Percentiles rank a stretch among this genome's conserved stretches.
phyloP scores from a whole-genome alignment of 495 filamentous ascomycete genomes.

The Penicillium lagena region DNA sequence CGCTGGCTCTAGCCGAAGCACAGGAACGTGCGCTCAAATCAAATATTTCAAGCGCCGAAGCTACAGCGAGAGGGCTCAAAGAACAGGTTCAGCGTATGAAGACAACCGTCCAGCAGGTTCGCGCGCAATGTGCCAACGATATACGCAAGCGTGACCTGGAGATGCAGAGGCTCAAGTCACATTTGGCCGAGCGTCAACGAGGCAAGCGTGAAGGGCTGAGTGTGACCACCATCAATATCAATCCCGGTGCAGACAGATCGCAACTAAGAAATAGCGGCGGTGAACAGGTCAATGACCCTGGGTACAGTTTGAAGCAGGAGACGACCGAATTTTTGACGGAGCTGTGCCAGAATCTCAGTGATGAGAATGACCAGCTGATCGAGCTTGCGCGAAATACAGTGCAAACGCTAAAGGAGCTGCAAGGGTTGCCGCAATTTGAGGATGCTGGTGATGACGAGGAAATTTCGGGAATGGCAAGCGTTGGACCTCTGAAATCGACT shows the following conservation, averaged over 20 bases:
- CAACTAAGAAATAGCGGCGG: conserved; percentile 24
- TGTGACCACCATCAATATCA: conserved; percentile 46
- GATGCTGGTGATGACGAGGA: conserved; percentile 28
- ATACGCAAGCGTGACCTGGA: conserved; percentile 86
- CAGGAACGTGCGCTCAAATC: conserved; percentile 62
- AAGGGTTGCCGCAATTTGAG: conserved; percentile 57
- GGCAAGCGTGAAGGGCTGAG: conserved; percentile 43
- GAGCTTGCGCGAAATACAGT: conserved; percentile 65
- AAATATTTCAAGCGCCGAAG: conserved; percentile 66
- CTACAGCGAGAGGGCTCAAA: conserved; percentile 58
- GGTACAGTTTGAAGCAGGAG: conserved; percentile 73
- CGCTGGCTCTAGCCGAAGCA: conserved; percentile 66
- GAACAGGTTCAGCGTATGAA: conserved; percentile 78
- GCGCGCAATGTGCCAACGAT: conserved; percentile 84
- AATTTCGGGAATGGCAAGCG: conserved; percentile 30
- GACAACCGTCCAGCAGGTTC: conserved; percentile 69
- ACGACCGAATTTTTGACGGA: conserved; percentile 90
- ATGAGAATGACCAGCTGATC: conserved; percentile 87
- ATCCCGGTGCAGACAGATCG: conserved; percentile 29
- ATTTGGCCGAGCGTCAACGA: conserved; percentile 54
- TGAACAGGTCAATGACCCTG: conserved; percentile 48
- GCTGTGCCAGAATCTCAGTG: conserved; percentile 78
- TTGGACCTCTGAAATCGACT: conserved; percentile 22
- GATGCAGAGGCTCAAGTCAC: conserved; percentile 80
- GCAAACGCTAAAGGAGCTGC: conserved; percentile 67